A percentile compares a stretch with the other conserved stretches of the same genome.
phyloP scores from a whole-genome alignment of 495 filamentous ascomycete genomes.

The Staphylotrichum longicolle region DNA sequence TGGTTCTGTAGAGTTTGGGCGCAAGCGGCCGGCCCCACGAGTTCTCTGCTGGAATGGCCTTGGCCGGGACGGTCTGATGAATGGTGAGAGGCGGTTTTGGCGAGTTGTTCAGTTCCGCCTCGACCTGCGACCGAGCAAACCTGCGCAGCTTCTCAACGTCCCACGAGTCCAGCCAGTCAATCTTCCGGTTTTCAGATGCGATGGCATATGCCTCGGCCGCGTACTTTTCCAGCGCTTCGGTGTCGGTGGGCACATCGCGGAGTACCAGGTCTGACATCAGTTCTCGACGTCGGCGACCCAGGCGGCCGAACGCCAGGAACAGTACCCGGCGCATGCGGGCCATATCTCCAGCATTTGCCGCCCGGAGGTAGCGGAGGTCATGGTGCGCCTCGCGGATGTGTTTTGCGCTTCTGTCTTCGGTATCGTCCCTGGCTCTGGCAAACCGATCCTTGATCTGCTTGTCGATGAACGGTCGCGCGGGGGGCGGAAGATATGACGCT shows the following conservation, averaged over 20 bases:
- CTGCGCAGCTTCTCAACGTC: constrained; percentile 35
- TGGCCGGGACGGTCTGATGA: constrained; percentile 45
- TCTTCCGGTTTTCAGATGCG: constrained; percentile 12
- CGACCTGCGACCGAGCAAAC: constrained; percentile 32
- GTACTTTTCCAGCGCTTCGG: constrained; percentile 34
- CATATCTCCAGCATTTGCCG: constrained; percentile 55
- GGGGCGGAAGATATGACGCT: constrained; percentile 73
- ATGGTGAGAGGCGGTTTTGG: constrained; percentile 38
- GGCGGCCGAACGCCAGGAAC: constrained; percentile 67
- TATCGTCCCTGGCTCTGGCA: constrained; percentile 28
- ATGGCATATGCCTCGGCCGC: background rate
- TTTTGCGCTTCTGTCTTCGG: constrained; percentile 5
- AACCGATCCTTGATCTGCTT: constrained; percentile 60
- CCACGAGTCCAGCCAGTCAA: constrained; percentile 48
- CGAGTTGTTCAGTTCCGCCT: constrained; percentile 11
- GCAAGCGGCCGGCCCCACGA: constrained; percentile 62
- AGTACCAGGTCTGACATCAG: constrained; percentile 53
- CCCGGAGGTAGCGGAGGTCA: constrained; percentile 42
- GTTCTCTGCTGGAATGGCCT: constrained; percentile 56
- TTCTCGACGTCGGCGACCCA: constrained; percentile 63
- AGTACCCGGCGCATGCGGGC: constrained; percentile 63
- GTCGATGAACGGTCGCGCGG: constrained; percentile 60
- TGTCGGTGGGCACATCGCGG: constrained; percentile 38
- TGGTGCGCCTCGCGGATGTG: constrained; percentile 35
- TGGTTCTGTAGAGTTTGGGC: constrained; percentile 53